Percentiles rank a stretch among this genome's conserved stretches.
Evolutionary conservation across 805 yeast species (phyloP).

Genomic region (Kockiozyma suomiensis): DNA sequence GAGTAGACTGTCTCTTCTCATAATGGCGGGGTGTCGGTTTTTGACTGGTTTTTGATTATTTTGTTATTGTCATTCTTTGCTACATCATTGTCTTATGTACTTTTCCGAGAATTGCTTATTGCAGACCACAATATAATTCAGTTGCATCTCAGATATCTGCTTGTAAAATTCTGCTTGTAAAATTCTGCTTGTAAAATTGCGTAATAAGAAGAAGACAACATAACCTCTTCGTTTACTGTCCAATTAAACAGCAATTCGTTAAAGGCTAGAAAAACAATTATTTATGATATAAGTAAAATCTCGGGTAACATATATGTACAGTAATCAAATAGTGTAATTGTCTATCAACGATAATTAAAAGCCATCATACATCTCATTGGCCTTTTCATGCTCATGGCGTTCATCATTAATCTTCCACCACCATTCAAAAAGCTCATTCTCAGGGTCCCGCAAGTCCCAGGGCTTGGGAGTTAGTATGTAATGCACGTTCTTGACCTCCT

Average conservation of each 20-base stretch:
- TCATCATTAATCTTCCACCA: constrained; percentile 54
- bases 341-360: constrained; percentile 15
- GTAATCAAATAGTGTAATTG: background rate
- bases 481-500: constrained; percentile 58
- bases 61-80: background rate
- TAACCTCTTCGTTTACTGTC: no score
- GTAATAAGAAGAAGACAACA: no score
- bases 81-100: background rate
- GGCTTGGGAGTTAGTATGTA: constrained; percentile 63
- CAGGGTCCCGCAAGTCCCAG: constrained; percentile 51
- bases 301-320: no score
- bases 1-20: background rate
- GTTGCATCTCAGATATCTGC: background rate
- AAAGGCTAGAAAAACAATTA: no score
- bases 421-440: constrained; percentile 47
- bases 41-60: background rate
- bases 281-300: no score
- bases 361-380: constrained; percentile 32
- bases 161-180: background rate
- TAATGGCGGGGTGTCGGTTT: constrained; percentile 11
- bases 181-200: background rate
- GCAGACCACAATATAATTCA: background rate
- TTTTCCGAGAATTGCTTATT: background rate
- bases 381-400: constrained; percentile 42
- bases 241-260: no score